Evolutionary conservation across 257 asterid genomes (phyloP).

Genomic region (Solanum chilense): DNA sequence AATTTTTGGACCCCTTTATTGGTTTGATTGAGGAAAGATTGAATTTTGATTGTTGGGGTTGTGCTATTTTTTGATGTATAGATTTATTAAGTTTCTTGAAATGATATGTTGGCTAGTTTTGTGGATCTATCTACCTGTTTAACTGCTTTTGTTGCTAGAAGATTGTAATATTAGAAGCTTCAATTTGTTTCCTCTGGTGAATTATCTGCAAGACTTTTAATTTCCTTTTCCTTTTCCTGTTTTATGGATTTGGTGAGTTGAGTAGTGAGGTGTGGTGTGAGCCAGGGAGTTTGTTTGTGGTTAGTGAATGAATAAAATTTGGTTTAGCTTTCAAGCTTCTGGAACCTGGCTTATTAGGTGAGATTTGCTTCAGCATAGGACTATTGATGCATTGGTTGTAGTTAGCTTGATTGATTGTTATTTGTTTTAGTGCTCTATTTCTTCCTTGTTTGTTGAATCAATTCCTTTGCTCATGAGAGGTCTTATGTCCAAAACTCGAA

Average conservation of each 20-base stretch:
- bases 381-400: background rate
- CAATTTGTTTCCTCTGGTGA: background rate
- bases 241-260: background rate
- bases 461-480: background rate
- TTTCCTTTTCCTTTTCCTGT: background rate
- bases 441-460: background rate
- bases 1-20: slow-evolving; percentile 1
- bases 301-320: background rate
- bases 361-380: background rate
- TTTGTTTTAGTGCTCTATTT: background rate
- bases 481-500: background rate
- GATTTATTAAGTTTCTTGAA: background rate
- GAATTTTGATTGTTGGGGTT: background rate
- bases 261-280: background rate
- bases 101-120: background rate
- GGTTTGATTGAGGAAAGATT: background rate
- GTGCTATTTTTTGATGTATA: background rate
- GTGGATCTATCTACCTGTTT: background rate
- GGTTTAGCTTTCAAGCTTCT: background rate
- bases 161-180: background rate
- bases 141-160: background rate
- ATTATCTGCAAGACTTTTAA: background rate
- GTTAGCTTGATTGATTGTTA: background rate
- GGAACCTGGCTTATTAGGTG: background rate
- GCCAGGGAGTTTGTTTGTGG: background rate